Percentiles rank a stretch among this genome's conserved stretches.
These are phyloP conservation scores for Porodaedalea pini DNA, from an alignment of 1,284 basidiomycete genomes.

Conservation along the genomic window DNA sequence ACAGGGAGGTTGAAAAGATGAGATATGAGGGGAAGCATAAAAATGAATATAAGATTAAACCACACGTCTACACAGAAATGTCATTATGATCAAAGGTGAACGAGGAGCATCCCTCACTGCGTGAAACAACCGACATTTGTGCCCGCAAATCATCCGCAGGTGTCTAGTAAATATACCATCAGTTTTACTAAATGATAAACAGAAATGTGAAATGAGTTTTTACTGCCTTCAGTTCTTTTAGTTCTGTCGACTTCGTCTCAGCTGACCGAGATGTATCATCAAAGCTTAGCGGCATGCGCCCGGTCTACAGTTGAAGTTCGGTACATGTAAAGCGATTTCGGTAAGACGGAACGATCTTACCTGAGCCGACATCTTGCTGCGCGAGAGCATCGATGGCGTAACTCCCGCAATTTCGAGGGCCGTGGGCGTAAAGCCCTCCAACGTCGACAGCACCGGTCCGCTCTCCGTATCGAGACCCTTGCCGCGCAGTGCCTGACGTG, in stretches of 20 bases:
- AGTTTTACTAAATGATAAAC: neutral
- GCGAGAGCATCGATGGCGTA: conserved; percentile 15
- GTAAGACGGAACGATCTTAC: neutral
- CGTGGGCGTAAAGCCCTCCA: neutral
- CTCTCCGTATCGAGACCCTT: conserved; percentile 24
- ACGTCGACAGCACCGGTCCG: conserved; percentile 19
- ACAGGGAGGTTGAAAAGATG: too few relatives aligned
- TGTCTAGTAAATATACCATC: neutral
- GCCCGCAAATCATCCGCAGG: neutral
- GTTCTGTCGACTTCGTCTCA: conserved; percentile 2
- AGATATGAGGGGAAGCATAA: too few relatives aligned
- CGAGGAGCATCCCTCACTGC: neutral
- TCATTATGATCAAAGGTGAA: too few relatives aligned
- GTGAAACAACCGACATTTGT: conserved; percentile 1
- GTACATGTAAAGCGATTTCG: too few relatives aligned
- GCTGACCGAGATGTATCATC: neutral
- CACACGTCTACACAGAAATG: neutral
- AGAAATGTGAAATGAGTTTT: neutral
- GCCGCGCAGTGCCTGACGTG: conserved; percentile 35
- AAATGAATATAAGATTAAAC: too few relatives aligned
- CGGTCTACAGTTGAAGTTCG: too few relatives aligned
- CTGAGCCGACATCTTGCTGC: conserved; percentile 4
- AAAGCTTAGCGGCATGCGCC: neutral
- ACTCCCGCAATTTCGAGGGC: conserved; percentile 13
- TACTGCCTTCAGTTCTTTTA: conserved; percentile 7